A percentile compares a stretch with the other conserved stretches of the same genome.
These are phyloP conservation scores for Sporothrix luriei DNA, from an alignment of 2,329 filamentous ascomycete genomes.

Conservation along the genomic window DNA sequence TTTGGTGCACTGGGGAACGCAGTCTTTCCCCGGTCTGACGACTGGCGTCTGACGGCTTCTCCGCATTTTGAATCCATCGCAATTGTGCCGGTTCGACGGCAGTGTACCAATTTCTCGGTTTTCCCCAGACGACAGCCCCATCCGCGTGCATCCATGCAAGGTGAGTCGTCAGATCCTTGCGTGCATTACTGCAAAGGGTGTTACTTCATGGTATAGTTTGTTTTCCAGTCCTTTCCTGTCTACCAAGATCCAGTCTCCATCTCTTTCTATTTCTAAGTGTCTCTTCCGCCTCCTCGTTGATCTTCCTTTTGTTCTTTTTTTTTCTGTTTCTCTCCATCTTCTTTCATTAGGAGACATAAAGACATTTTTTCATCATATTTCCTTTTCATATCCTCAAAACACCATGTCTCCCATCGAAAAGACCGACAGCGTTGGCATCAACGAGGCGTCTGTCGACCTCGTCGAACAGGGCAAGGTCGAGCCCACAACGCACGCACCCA, in stretches of 20 bases:
- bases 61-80: not conserved
- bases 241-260: not conserved
- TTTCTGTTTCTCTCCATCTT: conserved; percentile 2
- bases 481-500: not conserved
- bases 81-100: not conserved
- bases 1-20: not conserved
- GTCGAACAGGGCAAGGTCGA: conserved; percentile 31
- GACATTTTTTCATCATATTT: not conserved
- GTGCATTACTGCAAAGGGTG: not conserved
- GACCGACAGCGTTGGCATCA: not conserved
- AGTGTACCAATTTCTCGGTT: not conserved
- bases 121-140: conserved; percentile 15
- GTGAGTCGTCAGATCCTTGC: not conserved
- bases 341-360: not conserved
- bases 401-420: conserved; percentile 28
- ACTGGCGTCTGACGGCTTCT: not conserved
- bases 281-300: not conserved
- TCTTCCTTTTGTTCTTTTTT: not conserved
- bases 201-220: not conserved
- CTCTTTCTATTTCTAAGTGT: conserved; percentile 13
- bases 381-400: not conserved
- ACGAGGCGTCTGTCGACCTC: conserved; percentile 25
- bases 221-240: too few species aligned
- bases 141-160: not conserved
- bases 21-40: not conserved